phyloP scores from a whole-genome alignment of 1,284 basidiomycete genomes.

The Tylopilus sp. region DNA sequence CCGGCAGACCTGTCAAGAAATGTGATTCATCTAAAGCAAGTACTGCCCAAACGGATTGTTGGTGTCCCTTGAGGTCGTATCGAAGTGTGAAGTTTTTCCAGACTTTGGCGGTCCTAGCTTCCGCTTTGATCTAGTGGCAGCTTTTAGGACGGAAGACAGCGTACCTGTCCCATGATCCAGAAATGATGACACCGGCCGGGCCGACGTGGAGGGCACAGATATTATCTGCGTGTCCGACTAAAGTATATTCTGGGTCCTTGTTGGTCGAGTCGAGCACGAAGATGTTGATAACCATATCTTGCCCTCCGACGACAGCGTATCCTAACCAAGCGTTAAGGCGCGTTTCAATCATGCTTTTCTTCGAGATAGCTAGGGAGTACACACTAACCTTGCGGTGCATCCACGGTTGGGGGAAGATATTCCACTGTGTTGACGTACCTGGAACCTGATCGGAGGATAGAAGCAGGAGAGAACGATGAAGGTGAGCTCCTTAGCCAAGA shows the following conservation, averaged over 20 bases:
- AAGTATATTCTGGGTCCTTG: constrained; percentile 69
- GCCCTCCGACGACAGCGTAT: constrained; percentile 78
- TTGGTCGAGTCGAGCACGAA: constrained; percentile 56
- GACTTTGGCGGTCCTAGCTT: constrained; percentile 79
- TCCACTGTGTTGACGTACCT: constrained; percentile 80
- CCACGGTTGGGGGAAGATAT: constrained; percentile 63
- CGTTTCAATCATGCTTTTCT: constrained; percentile 1
- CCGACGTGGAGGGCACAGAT: constrained; percentile 81
- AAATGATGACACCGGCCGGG: constrained; percentile 70
- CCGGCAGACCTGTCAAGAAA: constrained; percentile 70
- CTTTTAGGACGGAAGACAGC: constrained; percentile 26
- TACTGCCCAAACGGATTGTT: constrained; percentile 94
- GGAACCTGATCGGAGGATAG: constrained; percentile 62
- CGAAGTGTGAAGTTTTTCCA: constrained; percentile 81
- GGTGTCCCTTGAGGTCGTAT: constrained; percentile 79
- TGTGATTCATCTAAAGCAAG: constrained; percentile 74
- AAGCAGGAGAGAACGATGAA: constrained; percentile 48
- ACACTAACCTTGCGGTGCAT: constrained; percentile 61
- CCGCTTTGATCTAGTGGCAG: neutral
- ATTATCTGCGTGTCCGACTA: constrained; percentile 87
- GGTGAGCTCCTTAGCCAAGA: constrained; percentile 65
- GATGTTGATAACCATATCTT: constrained; percentile 79
- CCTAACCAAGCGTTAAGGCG: constrained; percentile 43
- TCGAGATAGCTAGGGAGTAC: constrained; percentile 8
- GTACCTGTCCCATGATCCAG: constrained; percentile 97